Evolutionary conservation across 352 stramenopile species (phyloP).

Genomic region (Pythium brassicae): DNA sequence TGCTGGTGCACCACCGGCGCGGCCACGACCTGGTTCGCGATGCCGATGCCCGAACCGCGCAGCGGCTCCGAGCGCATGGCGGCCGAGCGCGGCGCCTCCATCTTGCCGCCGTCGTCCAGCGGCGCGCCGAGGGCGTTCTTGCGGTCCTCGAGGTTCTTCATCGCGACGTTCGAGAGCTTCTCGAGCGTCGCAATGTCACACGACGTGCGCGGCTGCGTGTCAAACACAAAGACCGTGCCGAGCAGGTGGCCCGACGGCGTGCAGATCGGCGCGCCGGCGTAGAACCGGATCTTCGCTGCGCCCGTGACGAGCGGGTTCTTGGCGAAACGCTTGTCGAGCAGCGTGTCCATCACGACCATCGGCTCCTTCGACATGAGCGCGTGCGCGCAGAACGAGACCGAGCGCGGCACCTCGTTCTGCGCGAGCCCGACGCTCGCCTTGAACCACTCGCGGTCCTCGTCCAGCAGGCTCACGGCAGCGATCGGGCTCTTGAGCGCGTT

Average conservation of each 20-base stretch:
- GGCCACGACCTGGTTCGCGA: slow-evolving; percentile 76
- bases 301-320: slow-evolving; percentile 85
- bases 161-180: slow-evolving; percentile 86
- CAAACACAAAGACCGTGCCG: slow-evolving; percentile 85
- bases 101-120: slow-evolving; percentile 42
- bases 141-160: slow-evolving; percentile 89
- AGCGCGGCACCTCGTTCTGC: slow-evolving; percentile 84
- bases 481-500: slow-evolving; percentile 87
- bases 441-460: slow-evolving; percentile 87
- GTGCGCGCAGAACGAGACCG: slow-evolving; percentile 83
- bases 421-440: slow-evolving; percentile 81
- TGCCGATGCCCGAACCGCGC: slow-evolving; percentile 63
- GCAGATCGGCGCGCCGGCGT: slow-evolving; percentile 77
- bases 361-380: slow-evolving; percentile 87
- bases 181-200: slow-evolving; percentile 85
- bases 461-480: slow-evolving; percentile 75
- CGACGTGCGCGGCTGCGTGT: slow-evolving; percentile 79
- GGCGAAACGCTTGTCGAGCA: slow-evolving; percentile 80
- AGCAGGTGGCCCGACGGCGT: slow-evolving; percentile 78
- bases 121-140: slow-evolving; percentile 80
- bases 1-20: slow-evolving; percentile 28
- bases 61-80: slow-evolving; percentile 32
- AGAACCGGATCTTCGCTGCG: slow-evolving; percentile 84
- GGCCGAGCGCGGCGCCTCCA: slow-evolving; percentile 28
- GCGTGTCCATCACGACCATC: slow-evolving; percentile 86